phyloP scores from a whole-genome alignment of 257 asterid species.

The Solanum tacnaense region DNA sequence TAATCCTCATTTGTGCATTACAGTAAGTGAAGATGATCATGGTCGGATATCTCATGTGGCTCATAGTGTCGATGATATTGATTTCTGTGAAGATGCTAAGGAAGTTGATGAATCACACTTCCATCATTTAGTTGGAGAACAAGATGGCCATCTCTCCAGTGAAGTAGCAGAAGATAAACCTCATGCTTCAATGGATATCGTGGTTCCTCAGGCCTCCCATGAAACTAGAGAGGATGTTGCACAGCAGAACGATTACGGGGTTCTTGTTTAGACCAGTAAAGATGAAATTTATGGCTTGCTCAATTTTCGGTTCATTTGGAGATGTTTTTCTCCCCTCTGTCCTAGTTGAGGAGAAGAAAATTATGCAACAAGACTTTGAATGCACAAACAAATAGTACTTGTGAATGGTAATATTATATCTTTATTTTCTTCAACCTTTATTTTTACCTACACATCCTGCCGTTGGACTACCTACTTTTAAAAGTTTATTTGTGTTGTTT shows the following conservation, averaged over 20 bases:
- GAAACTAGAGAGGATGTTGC: conserved; percentile 49
- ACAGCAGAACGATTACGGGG: conserved; percentile 30
- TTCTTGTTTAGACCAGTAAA: conserved; percentile 18
- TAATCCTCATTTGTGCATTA: conserved; percentile 17
- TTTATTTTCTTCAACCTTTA: neutral
- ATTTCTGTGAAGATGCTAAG: conserved; percentile 14
- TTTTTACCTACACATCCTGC: neutral
- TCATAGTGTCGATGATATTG: conserved; percentile 23
- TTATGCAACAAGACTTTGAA: neutral
- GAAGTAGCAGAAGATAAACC: conserved; percentile 34
- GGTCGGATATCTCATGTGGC: conserved; percentile 8
- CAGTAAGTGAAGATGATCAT: conserved; percentile 12
- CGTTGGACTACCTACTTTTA: neutral
- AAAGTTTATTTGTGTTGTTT: neutral
- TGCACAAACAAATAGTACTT: neutral
- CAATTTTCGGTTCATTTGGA: neutral
- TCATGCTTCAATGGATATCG: conserved; percentile 16
- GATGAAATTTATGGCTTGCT: neutral
- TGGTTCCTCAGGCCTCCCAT: conserved; percentile 34
- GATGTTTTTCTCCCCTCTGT: neutral
- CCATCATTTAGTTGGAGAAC: conserved; percentile 30
- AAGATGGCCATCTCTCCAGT: conserved; percentile 36
- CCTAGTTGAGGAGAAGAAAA: neutral
- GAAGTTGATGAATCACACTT: conserved; percentile 28
- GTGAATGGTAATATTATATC: neutral